phyloP scores from a whole-genome alignment of 225 moss, liverwort and hornwort genomes.

The Marchantia polymorpha region DNA sequence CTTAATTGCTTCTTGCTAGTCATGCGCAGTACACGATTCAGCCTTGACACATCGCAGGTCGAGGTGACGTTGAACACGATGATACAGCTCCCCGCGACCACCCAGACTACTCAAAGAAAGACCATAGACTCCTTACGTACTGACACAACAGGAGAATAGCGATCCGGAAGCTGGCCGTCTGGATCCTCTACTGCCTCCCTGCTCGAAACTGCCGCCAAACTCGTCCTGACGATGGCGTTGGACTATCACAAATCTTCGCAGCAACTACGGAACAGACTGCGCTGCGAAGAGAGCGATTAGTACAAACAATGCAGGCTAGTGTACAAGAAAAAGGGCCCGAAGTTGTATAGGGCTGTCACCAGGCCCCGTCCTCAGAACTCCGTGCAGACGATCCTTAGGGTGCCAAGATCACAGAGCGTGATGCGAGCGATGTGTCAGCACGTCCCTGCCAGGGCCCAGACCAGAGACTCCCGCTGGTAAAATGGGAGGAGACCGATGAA shows the following conservation, averaged over 20 bases:
- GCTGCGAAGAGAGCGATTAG: neutral
- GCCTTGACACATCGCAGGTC: neutral
- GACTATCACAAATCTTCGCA: neutral
- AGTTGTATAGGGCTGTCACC: neutral
- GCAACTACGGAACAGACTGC: neutral
- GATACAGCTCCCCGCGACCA: neutral
- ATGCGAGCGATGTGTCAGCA: neutral
- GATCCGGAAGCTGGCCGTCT: neutral
- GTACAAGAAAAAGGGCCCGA: neutral
- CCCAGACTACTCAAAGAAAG: neutral
- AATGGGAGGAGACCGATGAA: neutral
- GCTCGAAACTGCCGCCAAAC: neutral
- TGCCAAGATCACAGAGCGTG: neutral
- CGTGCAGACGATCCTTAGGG: neutral
- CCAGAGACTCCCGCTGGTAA: neutral
- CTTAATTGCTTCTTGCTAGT: slow-evolving; percentile 23
- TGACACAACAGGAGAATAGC: neutral
- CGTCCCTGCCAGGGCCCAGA: neutral
- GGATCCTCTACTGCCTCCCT: neutral
- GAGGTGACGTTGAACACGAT: neutral
- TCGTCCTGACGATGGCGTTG: neutral
- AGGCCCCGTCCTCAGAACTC: neutral
- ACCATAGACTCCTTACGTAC: neutral
- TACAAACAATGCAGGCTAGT: neutral
- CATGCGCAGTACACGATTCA: neutral